Evolutionary conservation across 2,329 filamentous ascomycete species (phyloP).

Genomic region (Ampelomyces quisqualis): DNA sequence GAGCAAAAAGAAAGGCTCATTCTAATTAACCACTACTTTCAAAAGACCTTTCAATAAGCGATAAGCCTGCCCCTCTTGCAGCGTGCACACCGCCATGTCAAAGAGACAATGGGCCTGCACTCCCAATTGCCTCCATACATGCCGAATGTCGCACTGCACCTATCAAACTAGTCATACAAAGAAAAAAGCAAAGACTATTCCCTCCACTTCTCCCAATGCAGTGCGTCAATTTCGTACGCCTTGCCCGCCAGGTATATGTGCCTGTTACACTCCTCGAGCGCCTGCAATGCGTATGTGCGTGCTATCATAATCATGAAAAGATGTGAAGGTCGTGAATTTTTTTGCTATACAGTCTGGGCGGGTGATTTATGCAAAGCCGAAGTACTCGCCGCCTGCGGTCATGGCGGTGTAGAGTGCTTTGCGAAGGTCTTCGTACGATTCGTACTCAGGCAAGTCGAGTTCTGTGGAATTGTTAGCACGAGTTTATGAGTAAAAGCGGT

Average conservation of each 20-base stretch:
- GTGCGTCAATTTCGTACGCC: slow-evolving; percentile 5
- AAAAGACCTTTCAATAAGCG: too few species aligned
- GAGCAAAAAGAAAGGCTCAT: too few species aligned
- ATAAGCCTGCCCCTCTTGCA: too few species aligned
- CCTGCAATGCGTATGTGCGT: slow-evolving; percentile 35
- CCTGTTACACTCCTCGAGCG: slow-evolving; percentile 14
- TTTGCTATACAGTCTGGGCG: slow-evolving; percentile 2
- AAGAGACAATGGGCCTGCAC: slow-evolving; percentile 30
- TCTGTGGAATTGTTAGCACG: slow-evolving; percentile 59
- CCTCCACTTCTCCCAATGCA: slow-evolving; percentile 11
- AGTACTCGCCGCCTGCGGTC: slow-evolving; percentile 95
- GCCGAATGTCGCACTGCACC: not conserved
- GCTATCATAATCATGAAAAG: slow-evolving; percentile 18
- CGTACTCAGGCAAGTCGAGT: slow-evolving; percentile 97
- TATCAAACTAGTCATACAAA: slow-evolving; percentile 3
- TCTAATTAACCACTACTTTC: too few species aligned
- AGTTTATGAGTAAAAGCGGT: not conserved
- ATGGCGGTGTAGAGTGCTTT: slow-evolving; percentile 91
- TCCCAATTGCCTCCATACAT: slow-evolving; percentile 19
- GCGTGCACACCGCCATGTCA: too few species aligned
- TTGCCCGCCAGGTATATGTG: slow-evolving; percentile 2
- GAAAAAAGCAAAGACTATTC: too few species aligned
- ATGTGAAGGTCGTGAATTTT: slow-evolving; percentile 2
- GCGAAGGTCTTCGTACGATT: slow-evolving; percentile 87
- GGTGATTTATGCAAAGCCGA: slow-evolving; percentile 79